Evolutionary conservation across 2,329 filamentous ascomycete genomes (phyloP).

Genomic region (Verticillium nonalfalfae): DNA sequence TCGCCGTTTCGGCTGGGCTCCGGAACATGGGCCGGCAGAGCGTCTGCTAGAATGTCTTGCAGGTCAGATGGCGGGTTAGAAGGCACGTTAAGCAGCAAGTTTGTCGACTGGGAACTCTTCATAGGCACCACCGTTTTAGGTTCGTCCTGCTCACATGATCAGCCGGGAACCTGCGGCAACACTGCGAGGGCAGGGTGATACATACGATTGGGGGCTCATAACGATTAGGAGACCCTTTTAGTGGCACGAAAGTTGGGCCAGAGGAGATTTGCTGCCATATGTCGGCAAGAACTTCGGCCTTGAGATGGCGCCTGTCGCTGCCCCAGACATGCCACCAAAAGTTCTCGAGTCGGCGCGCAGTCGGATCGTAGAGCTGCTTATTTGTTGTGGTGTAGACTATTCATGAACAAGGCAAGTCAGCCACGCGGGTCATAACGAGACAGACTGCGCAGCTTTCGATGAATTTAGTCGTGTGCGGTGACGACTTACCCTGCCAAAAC

Average conservation of each 20-base stretch:
- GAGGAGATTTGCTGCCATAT: constrained; percentile 53
- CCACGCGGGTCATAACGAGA: background rate
- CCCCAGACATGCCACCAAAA: constrained; percentile 64
- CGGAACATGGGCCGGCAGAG: background rate
- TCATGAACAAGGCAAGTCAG: background rate
- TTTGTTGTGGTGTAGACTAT: constrained; percentile 56
- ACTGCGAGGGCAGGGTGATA: background rate
- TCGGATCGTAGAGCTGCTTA: constrained; percentile 54
- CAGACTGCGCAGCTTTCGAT: background rate
- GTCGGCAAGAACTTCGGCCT: constrained; percentile 45
- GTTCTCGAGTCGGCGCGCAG: constrained; percentile 54
- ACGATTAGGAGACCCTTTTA: constrained; percentile 45
- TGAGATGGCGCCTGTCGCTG: constrained; percentile 46
- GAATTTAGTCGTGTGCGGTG: background rate
- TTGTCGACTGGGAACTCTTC: background rate
- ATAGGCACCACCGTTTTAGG: background rate
- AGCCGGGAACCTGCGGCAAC: background rate
- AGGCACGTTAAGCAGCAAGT: too few species aligned
- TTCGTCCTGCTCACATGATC: background rate
- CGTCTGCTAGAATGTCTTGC: background rate
- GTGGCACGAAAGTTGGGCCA: constrained; percentile 50
- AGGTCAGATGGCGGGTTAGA: background rate
- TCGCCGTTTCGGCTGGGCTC: background rate
- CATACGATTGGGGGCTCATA: constrained; percentile 45
- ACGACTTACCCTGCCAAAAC: constrained; percentile 11